Evolutionary conservation across 169 alveolate genomes (phyloP), one percentile per base, ranked within the genome.

Genomic region (Plasmodium coatneyi): DNA sequence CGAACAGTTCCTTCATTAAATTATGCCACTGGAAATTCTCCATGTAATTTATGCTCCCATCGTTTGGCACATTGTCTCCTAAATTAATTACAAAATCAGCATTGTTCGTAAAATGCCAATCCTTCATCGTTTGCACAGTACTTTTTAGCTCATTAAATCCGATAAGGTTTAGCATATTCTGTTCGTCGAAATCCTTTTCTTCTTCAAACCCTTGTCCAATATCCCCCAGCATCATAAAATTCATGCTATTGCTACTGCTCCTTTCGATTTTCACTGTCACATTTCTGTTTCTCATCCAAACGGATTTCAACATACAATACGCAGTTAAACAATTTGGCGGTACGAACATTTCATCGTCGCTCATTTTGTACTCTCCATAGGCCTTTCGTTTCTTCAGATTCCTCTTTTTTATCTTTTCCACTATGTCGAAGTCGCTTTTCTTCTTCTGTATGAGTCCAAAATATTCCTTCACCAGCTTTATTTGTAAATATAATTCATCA

Each of bases 401-500:
- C 12, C 6, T 12, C 39, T 80, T 70, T 46, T 80, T 74, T 36
- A 30, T 12, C n/a, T 80, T 32, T 89, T 22, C 46, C 36, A 89
- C 74, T n/a, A 43, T 1, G 28, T 10, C 16, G 34, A 49, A 30
- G 22, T 60, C 82, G 71, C 12, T 66, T 30, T 80, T 22, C 49
- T 56, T 43, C 46, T 25, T 41, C 54, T 41, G 19, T 14, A 22
- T 28, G 19, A 83, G 92, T 1, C 74, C 82, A 1, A 80, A 89
- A 80, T 60, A 89, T 80, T 89, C 94, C 10, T 80, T 78, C 22
- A 89, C 66, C 70, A 89, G 30, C 60, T 89, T 89, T 41, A 89
- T 89, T 80, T 89, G 94, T 80, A 89, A 80, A 70, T 89, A 89
- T 71, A 89, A 80, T 79, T 89, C 94, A 89, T 89, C 94, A 78